Evolutionary conservation across 2,329 filamentous ascomycete species (phyloP).

Genomic region (Ophiostoma sp.): DNA sequence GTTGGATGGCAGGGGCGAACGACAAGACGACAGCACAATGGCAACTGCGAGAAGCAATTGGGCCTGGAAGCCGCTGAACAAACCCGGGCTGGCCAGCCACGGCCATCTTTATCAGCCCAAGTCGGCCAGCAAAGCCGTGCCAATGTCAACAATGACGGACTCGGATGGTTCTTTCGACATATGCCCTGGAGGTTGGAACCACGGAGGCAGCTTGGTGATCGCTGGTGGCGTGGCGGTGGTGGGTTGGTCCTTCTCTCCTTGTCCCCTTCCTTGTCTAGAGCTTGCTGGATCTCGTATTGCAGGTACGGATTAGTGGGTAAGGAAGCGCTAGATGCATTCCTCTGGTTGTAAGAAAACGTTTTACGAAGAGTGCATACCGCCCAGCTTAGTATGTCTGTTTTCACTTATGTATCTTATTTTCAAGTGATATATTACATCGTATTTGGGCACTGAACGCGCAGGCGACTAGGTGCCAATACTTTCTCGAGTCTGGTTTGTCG

Average conservation of each 20-base stretch:
- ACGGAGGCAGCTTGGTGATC: neutral
- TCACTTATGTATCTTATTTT: neutral
- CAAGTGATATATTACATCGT: neutral
- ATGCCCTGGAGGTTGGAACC: neutral
- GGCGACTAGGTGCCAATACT: neutral
- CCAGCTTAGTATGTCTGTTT: neutral
- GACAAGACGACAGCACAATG: neutral
- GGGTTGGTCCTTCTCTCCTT: neutral
- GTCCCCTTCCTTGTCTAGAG: neutral
- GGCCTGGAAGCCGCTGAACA: neutral
- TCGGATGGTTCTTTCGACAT: neutral
- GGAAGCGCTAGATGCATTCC: neutral
- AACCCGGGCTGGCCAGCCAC: neutral
- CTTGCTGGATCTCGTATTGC: neutral
- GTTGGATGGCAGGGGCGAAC: conserved; percentile 7
- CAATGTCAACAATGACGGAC: neutral
- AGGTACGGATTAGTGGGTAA: neutral
- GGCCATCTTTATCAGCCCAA: neutral
- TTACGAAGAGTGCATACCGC: neutral
- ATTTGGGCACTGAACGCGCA: neutral
- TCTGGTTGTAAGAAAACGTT: conserved; percentile 1
- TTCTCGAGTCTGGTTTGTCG: neutral
- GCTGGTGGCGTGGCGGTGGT: conserved; percentile 1
- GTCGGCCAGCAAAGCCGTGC: neutral
- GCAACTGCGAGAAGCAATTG: neutral